Evolutionary conservation across 2,329 filamentous ascomycete species (phyloP), one percentile per base, ranked within the genome.

Genomic region (Alternaria gaisen): DNA sequence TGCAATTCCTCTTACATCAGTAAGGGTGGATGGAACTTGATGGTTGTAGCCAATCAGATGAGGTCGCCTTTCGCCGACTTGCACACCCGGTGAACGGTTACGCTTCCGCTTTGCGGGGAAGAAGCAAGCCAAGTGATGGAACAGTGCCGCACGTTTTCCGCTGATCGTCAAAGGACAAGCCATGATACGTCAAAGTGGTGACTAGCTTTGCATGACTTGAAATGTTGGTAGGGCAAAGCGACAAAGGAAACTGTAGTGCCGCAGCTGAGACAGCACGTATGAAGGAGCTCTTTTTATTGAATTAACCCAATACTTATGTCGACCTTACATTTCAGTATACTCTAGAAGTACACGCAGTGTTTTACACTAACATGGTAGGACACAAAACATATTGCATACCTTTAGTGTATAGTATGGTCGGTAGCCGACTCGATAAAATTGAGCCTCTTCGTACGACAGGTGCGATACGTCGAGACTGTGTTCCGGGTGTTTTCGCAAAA

Each of bases 81-180:
- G 28, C 32, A 22, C 28, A 52, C 12, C 44, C 46, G 41, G 42
- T 26, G 46, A 34, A 50, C 46, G 46, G 32, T 5, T 20, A 47
- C 14, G 22, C 10, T 42, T 46, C 24, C 36, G 42, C 34, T 34
- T 53, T 61, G 55, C 53, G 53, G 53, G 54, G 58, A 61, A 58
- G 32, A 43, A 48, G 30, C 44, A 53, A 46, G 47, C 18, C 38
- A 46, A 41, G 3, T 41, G 24, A 46, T 52, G 59, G 59, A 55
- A 55, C 58, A 51, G n/a, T 51, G 18, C 59, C 55, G 53, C 53
- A 28, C 30, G 18, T 42, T 47, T 53, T 41, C 51, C 51, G 52
- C 47, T 59, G 51, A 36, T 38, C 9, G 30, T 24, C 46, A 26
- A 50, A 36, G 30, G 16, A 26, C 3, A 11, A 36, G 32, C 14